Conservation (phyloP, 1,284 basidiomycete genomes). For the Vanrija humicola region DNA sequence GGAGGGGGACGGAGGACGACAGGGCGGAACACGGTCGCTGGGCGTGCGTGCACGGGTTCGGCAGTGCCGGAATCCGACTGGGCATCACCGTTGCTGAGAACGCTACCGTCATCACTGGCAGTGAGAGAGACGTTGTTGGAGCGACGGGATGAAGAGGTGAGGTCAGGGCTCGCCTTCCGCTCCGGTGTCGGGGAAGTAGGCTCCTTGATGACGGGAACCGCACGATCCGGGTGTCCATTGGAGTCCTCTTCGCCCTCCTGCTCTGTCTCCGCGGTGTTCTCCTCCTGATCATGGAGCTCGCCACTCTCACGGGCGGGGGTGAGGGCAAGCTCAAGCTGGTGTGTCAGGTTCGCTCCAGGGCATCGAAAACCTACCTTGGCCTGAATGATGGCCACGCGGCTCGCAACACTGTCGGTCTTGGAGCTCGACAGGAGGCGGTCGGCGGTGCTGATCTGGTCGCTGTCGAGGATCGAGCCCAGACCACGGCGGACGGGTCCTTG, state of each 20-base stretch:
- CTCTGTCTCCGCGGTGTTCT: not conserved
- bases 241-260: not conserved
- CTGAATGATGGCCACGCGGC: constrained; percentile 29
- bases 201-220: not conserved
- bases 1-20: constrained; percentile 19
- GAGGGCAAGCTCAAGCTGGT: constrained; percentile 25
- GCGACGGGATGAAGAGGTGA: not conserved
- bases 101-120: too few relatives aligned
- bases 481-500: constrained; percentile 13
- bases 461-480: constrained; percentile 16
- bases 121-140: too few relatives aligned
- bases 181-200: not conserved
- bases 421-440: constrained; percentile 9
- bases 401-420: constrained; percentile 25
- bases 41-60: too few relatives aligned
- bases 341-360: not conserved
- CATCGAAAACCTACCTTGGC: constrained; percentile 20
- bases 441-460: constrained; percentile 14
- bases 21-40: constrained; percentile 7
- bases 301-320: constrained; percentile 7
- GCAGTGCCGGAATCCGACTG: too few relatives aligned
- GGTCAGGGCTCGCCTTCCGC: not conserved
- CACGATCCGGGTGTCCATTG: not conserved
- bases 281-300: not conserved
- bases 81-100: too few relatives aligned